These are phyloP conservation scores for Isabelozyma rhagii DNA, from an alignment of 805 yeast genomes.

Conservation along the genomic window DNA sequence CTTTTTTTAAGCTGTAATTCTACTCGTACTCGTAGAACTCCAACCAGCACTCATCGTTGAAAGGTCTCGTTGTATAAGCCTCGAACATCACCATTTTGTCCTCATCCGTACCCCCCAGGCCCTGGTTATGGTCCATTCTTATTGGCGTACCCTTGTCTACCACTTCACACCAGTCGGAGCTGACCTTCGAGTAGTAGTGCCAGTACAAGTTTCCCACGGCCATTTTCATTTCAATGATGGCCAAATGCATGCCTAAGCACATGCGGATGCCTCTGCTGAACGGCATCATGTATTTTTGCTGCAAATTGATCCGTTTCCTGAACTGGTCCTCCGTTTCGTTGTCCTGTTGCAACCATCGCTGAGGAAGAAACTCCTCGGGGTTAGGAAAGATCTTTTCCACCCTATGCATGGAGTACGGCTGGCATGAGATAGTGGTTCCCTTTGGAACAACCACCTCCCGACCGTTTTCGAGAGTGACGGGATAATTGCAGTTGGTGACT, in stretches of 20 bases:
- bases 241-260: conserved; percentile 73
- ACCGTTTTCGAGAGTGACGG: conserved; percentile 19
- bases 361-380: conserved; percentile 54
- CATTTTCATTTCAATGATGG: conserved; percentile 62
- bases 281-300: conserved; percentile 57
- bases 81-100: conserved; percentile 57
- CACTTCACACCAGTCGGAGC: conserved; percentile 43
- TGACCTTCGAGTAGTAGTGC: conserved; percentile 39
- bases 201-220: conserved; percentile 52
- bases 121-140: conserved; percentile 7
- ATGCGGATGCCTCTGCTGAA: conserved; percentile 73
- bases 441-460: conserved; percentile 38
- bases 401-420: conserved; percentile 65
- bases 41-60: conserved; percentile 52
- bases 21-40: conserved; percentile 24
- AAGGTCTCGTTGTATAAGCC: conserved; percentile 51
- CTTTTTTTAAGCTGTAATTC: no score
- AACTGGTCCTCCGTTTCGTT: conserved; percentile 31
- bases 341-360: conserved; percentile 53
- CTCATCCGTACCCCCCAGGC: conserved; percentile 31
- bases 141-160: conserved; percentile 10
- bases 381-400: conserved; percentile 46
- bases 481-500: conserved; percentile 30
- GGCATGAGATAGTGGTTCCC: conserved; percentile 58
- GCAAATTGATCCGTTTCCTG: conserved; percentile 34